Percentiles rank a stretch among this genome's conserved stretches.
These are phyloP conservation scores for Nicotiana tabacum DNA, from an alignment of 257 asterid genomes.

Conservation along the genomic window DNA sequence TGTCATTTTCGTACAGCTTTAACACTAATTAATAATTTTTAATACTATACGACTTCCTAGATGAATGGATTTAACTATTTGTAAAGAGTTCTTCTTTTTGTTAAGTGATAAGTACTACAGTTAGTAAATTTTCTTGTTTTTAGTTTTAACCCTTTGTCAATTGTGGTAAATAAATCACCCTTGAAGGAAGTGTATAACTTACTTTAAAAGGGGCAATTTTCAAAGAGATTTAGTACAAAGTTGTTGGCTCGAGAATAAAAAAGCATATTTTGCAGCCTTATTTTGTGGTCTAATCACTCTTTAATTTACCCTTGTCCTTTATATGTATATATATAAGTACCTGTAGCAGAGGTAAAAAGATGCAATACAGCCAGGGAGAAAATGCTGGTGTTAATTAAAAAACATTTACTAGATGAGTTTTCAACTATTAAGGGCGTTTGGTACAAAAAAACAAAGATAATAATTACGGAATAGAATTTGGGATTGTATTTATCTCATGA, in stretches of 20 bases:
- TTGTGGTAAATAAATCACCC: not conserved
- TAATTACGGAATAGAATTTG: too few relatives aligned
- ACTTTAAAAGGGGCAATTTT: not conserved
- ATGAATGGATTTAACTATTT: not conserved
- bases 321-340: not conserved
- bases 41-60: not conserved
- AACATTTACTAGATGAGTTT: too few relatives aligned
- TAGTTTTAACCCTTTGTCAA: not conserved
- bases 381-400: too few relatives aligned
- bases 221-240: not conserved
- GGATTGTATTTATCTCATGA: too few relatives aligned
- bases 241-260: conserved; percentile 28
- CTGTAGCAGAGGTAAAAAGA: not conserved
- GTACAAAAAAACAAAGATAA: too few relatives aligned
- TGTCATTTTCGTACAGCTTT: not conserved
- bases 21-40: not conserved
- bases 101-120: too few relatives aligned
- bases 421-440: too few relatives aligned
- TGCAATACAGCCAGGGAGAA: not conserved
- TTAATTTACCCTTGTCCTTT: not conserved
- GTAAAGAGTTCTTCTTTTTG: not conserved
- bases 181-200: not conserved
- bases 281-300: not conserved
- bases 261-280: conserved; percentile 10
- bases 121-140: not conserved